A percentile compares a stretch with the other conserved stretches of the same genome.
These are phyloP conservation scores for Corylus avellana DNA, from an alignment of 306 rosid genomes.

Conservation along the genomic window DNA sequence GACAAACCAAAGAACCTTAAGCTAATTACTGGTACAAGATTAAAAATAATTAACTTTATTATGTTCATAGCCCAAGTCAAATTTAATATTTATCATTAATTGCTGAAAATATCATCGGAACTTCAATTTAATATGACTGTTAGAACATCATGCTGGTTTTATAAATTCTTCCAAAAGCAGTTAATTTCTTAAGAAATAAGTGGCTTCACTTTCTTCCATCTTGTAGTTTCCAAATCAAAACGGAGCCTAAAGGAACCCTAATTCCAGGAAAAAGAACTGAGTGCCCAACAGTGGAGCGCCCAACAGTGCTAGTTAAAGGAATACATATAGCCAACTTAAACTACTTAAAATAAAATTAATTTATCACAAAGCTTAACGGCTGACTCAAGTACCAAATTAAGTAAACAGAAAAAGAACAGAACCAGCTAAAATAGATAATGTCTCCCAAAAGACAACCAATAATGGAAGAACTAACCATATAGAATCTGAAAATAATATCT, in stretches of 20 bases:
- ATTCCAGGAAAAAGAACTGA: not conserved
- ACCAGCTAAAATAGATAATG: not conserved
- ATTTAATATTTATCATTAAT: not conserved
- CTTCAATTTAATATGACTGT: not conserved
- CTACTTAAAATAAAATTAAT: not conserved
- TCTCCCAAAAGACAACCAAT: not conserved
- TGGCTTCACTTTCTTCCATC: not conserved
- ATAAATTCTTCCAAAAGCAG: not conserved
- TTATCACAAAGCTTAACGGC: not conserved
- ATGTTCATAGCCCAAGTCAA: not conserved
- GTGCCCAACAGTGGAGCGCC: not conserved
- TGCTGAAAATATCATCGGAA: not conserved
- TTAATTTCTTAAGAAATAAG: not conserved
- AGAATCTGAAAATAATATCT: conserved; percentile 10
- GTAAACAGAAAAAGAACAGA: not conserved
- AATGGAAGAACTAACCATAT: not conserved
- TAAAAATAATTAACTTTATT: not conserved
- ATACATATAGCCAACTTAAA: not conserved
- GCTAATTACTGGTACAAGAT: not conserved
- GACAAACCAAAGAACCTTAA: conserved; percentile 12
- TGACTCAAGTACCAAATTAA: not conserved
- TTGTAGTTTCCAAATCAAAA: not conserved
- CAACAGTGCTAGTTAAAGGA: not conserved
- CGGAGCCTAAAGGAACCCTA: not conserved
- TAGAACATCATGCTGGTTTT: not conserved